Conservation (phyloP, 495 filamentous ascomycete genomes). For the Penicillium paxilli region DNA sequence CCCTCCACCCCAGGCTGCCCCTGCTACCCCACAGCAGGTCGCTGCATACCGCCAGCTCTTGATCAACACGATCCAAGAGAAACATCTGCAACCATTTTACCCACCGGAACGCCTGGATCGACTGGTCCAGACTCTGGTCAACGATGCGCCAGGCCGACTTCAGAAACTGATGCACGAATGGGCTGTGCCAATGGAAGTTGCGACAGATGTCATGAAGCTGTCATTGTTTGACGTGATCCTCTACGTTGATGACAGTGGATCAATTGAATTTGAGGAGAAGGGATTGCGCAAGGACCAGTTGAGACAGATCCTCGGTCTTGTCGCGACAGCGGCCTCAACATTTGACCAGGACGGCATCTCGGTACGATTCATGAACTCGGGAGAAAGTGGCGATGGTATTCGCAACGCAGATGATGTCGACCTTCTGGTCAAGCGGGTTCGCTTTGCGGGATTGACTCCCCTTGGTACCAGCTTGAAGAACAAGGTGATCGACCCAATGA, state of each 20-base stretch:
- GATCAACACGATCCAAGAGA: constrained; percentile 56
- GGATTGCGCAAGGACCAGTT: constrained; percentile 68
- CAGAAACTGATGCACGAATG: constrained; percentile 54
- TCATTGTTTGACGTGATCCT: constrained; percentile 66
- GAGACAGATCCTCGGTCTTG: constrained; percentile 59
- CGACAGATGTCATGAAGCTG: constrained; percentile 66
- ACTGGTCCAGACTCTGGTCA: constrained; percentile 36
- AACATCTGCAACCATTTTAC: constrained; percentile 56
- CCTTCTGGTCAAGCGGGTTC: constrained; percentile 53
- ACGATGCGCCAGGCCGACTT: constrained; percentile 49
- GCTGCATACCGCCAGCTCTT: constrained; percentile 55
- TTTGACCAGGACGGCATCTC: constrained; percentile 72
- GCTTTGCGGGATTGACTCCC: constrained; percentile 69
- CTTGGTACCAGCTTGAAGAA: constrained; percentile 61
- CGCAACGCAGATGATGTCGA: constrained; percentile 58
- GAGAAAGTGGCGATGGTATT: constrained; percentile 52
- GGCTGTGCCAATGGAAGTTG: constrained; percentile 60
- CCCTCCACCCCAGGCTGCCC: constrained; percentile 25
- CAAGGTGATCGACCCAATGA: constrained; percentile 63
- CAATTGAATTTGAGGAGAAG: constrained; percentile 66
- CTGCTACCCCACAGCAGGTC: constrained; percentile 48
- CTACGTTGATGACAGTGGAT: constrained; percentile 73
- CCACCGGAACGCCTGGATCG: constrained; percentile 44
- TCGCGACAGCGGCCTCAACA: constrained; percentile 63
- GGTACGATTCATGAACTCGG: constrained; percentile 70